Evolutionary conservation across 768 basidiomycete species (phyloP).

Genomic region (Suillus discolor): DNA sequence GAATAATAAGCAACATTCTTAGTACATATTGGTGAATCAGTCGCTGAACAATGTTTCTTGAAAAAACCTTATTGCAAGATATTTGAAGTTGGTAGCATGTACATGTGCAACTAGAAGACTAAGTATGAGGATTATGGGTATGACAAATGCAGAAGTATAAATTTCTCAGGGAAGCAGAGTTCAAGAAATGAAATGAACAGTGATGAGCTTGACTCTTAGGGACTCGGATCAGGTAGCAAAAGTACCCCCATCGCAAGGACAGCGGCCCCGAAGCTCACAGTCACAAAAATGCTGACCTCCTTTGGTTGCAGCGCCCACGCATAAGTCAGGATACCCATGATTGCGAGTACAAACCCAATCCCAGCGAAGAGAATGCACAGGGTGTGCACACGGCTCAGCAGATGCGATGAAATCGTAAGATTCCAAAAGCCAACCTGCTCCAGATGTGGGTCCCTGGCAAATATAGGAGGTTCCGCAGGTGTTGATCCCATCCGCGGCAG

Average conservation of each 20-base stretch:
- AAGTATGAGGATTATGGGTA: not conserved
- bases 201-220: not conserved
- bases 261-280: constrained; percentile 40
- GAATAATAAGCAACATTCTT: too few relatives aligned
- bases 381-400: constrained; percentile 51
- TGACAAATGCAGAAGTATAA: not conserved
- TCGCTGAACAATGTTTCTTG: too few relatives aligned
- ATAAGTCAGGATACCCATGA: constrained; percentile 52
- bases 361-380: constrained; percentile 50
- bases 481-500: constrained; percentile 7
- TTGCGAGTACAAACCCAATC: constrained; percentile 51
- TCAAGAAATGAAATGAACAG: not conserved
- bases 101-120: too few relatives aligned
- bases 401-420: constrained; percentile 38
- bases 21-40: too few relatives aligned
- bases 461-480: constrained; percentile 33
- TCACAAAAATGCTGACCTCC: constrained; percentile 48
- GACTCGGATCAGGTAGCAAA: constrained; percentile 2
- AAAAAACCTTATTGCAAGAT: too few relatives aligned
- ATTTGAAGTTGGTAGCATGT: too few relatives aligned
- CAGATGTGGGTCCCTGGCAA: constrained; percentile 50
- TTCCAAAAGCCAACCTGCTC: constrained; percentile 51
- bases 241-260: constrained; percentile 22
- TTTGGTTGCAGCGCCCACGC: constrained; percentile 51
- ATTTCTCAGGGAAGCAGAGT: not conserved